Base-by-base conservation (phyloP, 2,329 filamentous ascomycete species). In the Cryphonectria japonica region DNA sequence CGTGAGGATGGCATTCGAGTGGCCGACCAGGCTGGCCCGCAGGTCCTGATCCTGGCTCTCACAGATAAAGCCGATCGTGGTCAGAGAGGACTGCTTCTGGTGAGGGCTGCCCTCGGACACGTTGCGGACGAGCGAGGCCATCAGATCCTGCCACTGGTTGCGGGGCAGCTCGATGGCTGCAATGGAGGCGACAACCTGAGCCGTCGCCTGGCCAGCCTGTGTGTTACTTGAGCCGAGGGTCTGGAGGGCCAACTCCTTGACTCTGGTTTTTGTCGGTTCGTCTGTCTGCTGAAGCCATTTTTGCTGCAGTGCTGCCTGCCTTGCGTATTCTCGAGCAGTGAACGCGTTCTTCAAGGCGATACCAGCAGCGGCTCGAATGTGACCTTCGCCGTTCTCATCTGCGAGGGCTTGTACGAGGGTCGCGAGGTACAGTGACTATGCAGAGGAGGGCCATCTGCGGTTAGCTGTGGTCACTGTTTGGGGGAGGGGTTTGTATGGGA, bases 281-380 rank as follows among this genome's bases (percentile, higher is more conserved):
- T 94, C 92, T 76, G 95, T 92, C 79, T 93, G 90, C 80, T 91
- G 89, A 74, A 96, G 86, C 96, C 96, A 99, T 91, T 97, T 94
- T 79, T 90, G 88, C 85, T 98, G 96, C 71, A 98, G 89, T 81
- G 97, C 93, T 79, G 93, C 92, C 83, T 97, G 91, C 79, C 94
- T 92, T 78, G 90, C 85, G 79, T 91, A 91, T 83, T 99, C 96
- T 86, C 96, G 92, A 79, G 95, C 93, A 79, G 93, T 94, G 85
- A 99, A 98, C 78, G 96, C 93, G 87, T 99, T 99, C 86, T 99
- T 99, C 79, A 99, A 87, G 77, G 96, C 95, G 77, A 99, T 89
- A 89, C 95, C 96, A 78, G 96, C 96, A 76, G 96, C 95, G 77
- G 93, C 92, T 87, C 96, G 92, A 80, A 98, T 96, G 80, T 93